Conservation (phyloP, 208 protist species). For the Leishmania braziliensis region DNA sequence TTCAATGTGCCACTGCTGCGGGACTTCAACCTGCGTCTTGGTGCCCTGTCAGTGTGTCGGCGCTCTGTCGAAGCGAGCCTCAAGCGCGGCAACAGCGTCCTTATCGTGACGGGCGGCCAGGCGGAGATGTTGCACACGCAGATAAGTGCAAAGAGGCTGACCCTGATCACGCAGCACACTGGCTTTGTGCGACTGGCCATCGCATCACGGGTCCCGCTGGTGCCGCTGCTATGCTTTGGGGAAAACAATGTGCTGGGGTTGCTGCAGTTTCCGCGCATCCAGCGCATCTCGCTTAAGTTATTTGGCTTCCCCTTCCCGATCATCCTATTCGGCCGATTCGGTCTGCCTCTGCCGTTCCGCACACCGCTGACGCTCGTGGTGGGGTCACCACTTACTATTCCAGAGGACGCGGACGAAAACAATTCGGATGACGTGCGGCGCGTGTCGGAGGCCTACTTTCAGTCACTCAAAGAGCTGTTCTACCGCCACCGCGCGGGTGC, state of each 20-base stretch:
- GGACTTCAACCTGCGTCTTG: slow-evolving; percentile 75
- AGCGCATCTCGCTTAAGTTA: slow-evolving; percentile 55
- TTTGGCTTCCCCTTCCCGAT: slow-evolving; percentile 87
- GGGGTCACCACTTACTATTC: slow-evolving; percentile 60
- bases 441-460: slow-evolving; percentile 66
- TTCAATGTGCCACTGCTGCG: slow-evolving; percentile 77
- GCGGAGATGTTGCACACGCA: slow-evolving; percentile 82
- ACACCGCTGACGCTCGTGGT: slow-evolving; percentile 75
- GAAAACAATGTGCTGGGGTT: slow-evolving; percentile 81
- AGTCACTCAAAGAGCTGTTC: slow-evolving; percentile 60
- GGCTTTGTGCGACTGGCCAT: slow-evolving; percentile 84
- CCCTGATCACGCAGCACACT: slow-evolving; percentile 74
- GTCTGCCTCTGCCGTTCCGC: slow-evolving; percentile 65
- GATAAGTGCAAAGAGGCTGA: slow-evolving; percentile 50
- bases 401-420: slow-evolving; percentile 49
- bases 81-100: slow-evolving; percentile 59
- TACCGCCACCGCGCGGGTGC: slow-evolving; percentile 69
- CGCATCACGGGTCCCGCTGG: slow-evolving; percentile 60
- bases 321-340: slow-evolving; percentile 70
- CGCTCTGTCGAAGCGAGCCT: slow-evolving; percentile 56
- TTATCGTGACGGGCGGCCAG: slow-evolving; percentile 88
- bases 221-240: slow-evolving; percentile 83
- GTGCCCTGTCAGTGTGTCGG: slow-evolving; percentile 62
- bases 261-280: slow-evolving; percentile 65
- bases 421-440: slow-evolving; percentile 61